phyloP scores from a whole-genome alignment of 2,329 filamentous ascomycete species.

The Bipolaris gigantea region DNA sequence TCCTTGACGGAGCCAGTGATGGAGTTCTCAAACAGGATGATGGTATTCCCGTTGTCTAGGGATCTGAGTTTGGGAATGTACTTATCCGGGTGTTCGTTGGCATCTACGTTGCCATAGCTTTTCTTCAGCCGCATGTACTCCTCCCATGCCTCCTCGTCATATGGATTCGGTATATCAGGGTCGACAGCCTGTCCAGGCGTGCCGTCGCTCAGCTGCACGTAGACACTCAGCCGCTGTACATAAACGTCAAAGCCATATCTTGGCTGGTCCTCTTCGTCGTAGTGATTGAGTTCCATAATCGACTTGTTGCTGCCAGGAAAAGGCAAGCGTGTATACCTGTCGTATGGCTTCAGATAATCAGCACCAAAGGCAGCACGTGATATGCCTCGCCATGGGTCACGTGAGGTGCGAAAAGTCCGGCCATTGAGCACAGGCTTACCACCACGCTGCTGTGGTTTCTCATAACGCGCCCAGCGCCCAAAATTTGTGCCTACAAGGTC shows the following conservation, averaged over 20 bases:
- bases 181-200: conserved; percentile 44
- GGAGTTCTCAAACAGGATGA: conserved; percentile 58
- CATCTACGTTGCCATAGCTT: conserved; percentile 33
- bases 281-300: conserved; percentile 56
- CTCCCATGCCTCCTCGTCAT: conserved; percentile 44
- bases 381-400: conserved; percentile 56
- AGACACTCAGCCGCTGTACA: conserved; percentile 54
- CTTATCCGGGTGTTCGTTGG: conserved; percentile 34
- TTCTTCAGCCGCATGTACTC: conserved; percentile 39
- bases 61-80: conserved; percentile 48
- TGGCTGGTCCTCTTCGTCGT: conserved; percentile 49
- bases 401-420: conserved; percentile 54
- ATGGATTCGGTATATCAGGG: conserved; percentile 51
- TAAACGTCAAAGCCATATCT: conserved; percentile 54
- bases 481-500: conserved; percentile 55
- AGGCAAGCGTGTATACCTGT: conserved; percentile 25
- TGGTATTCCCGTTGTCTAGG: conserved; percentile 53
- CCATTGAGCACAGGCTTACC: conserved; percentile 57
- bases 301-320: conserved; percentile 39
- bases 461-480: conserved; percentile 53
- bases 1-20: conserved; percentile 52
- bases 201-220: conserved; percentile 54
- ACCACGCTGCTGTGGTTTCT: conserved; percentile 52
- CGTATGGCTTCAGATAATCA: conserved; percentile 56
- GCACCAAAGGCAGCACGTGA: conserved; percentile 54